These are phyloP conservation scores for Angophora floribunda DNA, from an alignment of 345 rosid genomes.

Conservation along the genomic window DNA sequence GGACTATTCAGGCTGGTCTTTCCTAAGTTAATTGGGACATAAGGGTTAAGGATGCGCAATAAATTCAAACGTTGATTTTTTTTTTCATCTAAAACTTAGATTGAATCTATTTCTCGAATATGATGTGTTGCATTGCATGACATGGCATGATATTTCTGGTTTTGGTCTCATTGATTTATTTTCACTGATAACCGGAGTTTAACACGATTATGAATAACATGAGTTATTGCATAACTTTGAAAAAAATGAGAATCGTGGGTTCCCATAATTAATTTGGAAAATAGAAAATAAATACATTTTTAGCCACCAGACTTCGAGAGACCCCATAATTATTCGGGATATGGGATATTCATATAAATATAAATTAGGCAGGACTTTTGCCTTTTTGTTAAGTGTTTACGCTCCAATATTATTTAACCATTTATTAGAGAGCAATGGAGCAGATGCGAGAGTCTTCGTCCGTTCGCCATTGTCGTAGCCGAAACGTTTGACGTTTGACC, in stretches of 20 bases:
- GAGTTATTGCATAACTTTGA: neutral
- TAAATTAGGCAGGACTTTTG: neutral
- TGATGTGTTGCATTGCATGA: neutral
- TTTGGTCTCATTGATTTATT: neutral
- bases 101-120: neutral
- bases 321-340: neutral
- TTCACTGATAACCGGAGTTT: neutral
- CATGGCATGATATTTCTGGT: neutral
- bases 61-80: neutral
- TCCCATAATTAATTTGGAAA: neutral
- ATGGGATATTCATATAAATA: neutral
- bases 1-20: neutral
- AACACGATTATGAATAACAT: too few relatives aligned
- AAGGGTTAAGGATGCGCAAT: neutral
- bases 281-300: neutral
- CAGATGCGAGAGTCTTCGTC: neutral
- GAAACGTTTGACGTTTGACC: neutral
- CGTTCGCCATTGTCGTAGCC: neutral
- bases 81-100: neutral
- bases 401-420: neutral
- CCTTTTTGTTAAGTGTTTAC: neutral
- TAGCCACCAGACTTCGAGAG: neutral
- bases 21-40: neutral
- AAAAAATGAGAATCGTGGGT: neutral
- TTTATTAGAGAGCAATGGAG: neutral